These are phyloP conservation scores for Pyrenophora teres DNA, from an alignment of 2,329 filamentous ascomycete species.

Conservation along the genomic window DNA sequence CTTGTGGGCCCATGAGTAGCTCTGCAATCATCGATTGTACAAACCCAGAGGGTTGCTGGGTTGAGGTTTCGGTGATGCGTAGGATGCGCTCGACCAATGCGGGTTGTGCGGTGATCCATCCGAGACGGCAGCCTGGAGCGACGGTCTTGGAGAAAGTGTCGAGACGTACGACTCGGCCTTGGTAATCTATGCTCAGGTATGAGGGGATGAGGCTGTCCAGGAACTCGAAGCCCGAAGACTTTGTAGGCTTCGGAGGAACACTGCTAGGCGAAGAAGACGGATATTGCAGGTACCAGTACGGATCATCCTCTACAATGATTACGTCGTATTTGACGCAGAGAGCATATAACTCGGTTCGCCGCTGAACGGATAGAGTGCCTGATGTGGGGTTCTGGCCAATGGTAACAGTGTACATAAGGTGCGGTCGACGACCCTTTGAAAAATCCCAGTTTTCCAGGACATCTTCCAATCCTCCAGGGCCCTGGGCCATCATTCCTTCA, in stretches of 20 bases:
- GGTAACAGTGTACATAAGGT: conserved; percentile 89
- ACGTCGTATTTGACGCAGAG: conserved; percentile 84
- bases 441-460: conserved; percentile 83
- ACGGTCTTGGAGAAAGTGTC: conserved; percentile 96
- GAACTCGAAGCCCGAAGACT: conserved; percentile 71
- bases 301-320: conserved; percentile 91
- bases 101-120: conserved; percentile 88
- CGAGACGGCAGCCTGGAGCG: conserved; percentile 84
- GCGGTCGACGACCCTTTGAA: conserved; percentile 73
- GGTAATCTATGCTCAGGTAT: conserved; percentile 78
- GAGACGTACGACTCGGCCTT: conserved; percentile 85
- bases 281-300: conserved; percentile 94
- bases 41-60: conserved; percentile 86
- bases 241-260: conserved; percentile 50
- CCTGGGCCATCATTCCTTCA: conserved; percentile 76
- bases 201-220: conserved; percentile 83
- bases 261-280: conserved; percentile 65
- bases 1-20: conserved; percentile 73
- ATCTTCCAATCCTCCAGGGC: conserved; percentile 74
- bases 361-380: conserved; percentile 71
- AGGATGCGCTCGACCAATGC: conserved; percentile 73
- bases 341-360: conserved; percentile 78
- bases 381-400: conserved; percentile 90
- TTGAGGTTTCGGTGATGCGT: conserved; percentile 76
- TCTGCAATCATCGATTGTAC: conserved; percentile 82